These are phyloP conservation scores for Podospora anserina DNA, from an alignment of 495 filamentous ascomycete genomes.

Conservation along the genomic window DNA sequence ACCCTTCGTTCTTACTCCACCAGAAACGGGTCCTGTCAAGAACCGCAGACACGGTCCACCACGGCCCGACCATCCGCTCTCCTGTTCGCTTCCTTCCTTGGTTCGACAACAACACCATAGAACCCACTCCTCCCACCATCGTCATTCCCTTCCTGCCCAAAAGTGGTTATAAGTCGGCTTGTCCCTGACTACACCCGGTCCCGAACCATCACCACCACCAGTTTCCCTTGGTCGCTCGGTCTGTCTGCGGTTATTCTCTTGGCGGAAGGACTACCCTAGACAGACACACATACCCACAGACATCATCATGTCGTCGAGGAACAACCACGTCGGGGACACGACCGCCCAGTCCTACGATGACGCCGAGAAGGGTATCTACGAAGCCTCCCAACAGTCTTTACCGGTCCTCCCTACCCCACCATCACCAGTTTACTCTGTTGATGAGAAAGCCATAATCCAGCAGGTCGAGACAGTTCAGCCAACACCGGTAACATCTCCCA, in stretches of 20 bases:
- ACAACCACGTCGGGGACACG: conserved; percentile 3
- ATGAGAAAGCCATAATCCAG: conserved; percentile 22
- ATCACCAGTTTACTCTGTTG: conserved; percentile 27
- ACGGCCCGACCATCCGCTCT: background rate
- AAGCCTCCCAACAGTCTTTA: conserved; percentile 26
- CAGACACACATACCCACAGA: background rate
- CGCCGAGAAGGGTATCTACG: conserved; percentile 43
- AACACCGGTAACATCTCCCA: conserved; percentile 26
- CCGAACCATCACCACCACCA: background rate
- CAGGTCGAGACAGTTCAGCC: conserved; percentile 27
- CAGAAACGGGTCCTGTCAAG: background rate
- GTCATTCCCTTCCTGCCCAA: background rate
- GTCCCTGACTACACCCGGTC: background rate
- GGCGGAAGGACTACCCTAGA: background rate
- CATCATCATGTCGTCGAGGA: background rate
- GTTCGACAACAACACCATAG: background rate
- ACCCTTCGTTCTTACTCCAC: conserved; percentile 3
- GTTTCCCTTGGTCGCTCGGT: background rate
- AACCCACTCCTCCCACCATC: background rate
- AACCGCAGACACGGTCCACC: background rate
- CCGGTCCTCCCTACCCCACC: conserved; percentile 24
- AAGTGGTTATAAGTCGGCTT: background rate
- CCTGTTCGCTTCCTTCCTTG: background rate
- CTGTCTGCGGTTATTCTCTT: background rate
- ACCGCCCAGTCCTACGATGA: conserved; percentile 32